Conservation (phyloP, 345 rosid species). For the Camelina hispida region DNA sequence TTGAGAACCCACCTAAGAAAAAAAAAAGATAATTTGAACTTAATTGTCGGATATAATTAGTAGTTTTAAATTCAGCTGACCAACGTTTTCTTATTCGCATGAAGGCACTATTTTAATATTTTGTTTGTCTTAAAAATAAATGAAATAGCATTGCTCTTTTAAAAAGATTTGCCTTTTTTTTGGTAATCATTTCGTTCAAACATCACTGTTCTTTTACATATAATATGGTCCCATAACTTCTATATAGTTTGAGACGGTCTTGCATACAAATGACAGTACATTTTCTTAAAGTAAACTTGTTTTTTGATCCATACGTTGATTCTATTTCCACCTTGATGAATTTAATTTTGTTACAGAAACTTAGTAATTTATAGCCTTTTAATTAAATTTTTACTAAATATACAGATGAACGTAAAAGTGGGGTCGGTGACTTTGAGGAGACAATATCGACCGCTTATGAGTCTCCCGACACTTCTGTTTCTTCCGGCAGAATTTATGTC, state of each 20-base stretch:
- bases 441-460: slow-evolving; percentile 41
- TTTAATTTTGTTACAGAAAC: neutral
- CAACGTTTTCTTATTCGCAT: neutral
- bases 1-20: neutral
- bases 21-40: neutral
- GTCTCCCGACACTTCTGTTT: slow-evolving; percentile 57
- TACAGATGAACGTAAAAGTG: slow-evolving; percentile 53
- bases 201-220: too few species aligned
- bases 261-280: neutral
- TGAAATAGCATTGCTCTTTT: neutral
- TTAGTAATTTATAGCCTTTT: neutral
- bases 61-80: neutral
- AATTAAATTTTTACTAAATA: neutral
- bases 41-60: slow-evolving; percentile 1
- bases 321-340: neutral
- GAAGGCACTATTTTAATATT: neutral
- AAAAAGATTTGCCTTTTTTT: neutral
- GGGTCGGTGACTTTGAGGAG: slow-evolving; percentile 54
- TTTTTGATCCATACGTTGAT: neutral
- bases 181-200: slow-evolving; percentile 3
- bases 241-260: neutral
- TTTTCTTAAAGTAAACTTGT: neutral
- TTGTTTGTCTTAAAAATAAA: neutral
- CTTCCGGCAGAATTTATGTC: slow-evolving; percentile 12
- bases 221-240: neutral